phyloP scores from a whole-genome alignment of 176 grass and related monocot species.

The Phyllostachys edulis region DNA sequence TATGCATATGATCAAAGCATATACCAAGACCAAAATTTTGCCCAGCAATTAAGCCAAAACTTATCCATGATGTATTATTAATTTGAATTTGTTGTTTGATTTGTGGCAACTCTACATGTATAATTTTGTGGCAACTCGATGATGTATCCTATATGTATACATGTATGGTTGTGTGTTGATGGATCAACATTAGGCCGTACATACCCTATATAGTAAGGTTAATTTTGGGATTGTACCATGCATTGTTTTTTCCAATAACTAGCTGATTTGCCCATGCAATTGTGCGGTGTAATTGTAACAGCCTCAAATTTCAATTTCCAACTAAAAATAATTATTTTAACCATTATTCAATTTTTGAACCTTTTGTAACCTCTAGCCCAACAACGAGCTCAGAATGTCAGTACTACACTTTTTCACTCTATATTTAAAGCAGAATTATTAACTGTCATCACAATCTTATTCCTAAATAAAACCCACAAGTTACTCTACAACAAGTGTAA shows the following conservation, averaged over 20 bases:
- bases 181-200: background rate
- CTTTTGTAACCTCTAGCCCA: too few species aligned
- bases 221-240: background rate
- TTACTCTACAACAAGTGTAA: too few species aligned
- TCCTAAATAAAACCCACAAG: too few species aligned
- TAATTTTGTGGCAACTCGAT: background rate
- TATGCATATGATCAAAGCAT: background rate
- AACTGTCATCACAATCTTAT: too few species aligned
- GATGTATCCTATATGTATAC: background rate
- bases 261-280: background rate
- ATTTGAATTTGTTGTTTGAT: background rate
- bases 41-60: background rate
- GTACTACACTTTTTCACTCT: too few species aligned
- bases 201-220: background rate
- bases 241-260: background rate
- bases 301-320: too few species aligned
- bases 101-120: background rate
- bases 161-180: background rate
- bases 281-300: background rate
- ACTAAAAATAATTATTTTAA: too few species aligned
- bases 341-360: too few species aligned
- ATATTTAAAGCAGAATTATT: too few species aligned
- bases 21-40: constrained; percentile 14
- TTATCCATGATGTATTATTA: background rate
- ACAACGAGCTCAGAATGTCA: too few species aligned